Evolutionary conservation across 495 filamentous ascomycete species (phyloP), one percentile per base, ranked within the genome.

Genomic region (Daldinia caldariorum): DNA sequence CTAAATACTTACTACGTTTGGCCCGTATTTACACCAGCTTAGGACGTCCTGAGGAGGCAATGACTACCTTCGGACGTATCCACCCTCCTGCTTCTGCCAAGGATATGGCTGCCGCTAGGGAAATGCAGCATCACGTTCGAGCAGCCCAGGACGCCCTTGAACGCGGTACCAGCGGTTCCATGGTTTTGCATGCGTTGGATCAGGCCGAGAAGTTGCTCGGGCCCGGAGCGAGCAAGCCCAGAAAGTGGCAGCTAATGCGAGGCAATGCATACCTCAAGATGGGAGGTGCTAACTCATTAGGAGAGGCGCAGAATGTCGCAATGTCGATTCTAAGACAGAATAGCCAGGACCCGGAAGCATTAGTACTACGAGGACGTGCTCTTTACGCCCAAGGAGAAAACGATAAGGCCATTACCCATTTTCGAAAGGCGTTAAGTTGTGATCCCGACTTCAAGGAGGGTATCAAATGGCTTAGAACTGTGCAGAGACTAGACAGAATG

Each of bases 241-340:
- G 94, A 77, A 94, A 96, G 77, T 99, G 95, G 95, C 90, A 89
- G 73, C 81, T 99, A 63, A 87, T 99, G 89, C 86, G 91, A 14
- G 96, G 93, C 20, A 94, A 97, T 79, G 96, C 96, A n/a, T 91
- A 95, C 70, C 81, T 99, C 55, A 95, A 92, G 84, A 94, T 98
- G 91, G 91, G 91, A 58, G 94, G 91, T 72, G 86, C 86, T 61
- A 97, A 97, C 80, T 89, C 93, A 4, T 82, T 96, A 3, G 94
- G 93, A 38, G 94, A 97, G 74, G 94, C 92, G 13, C 92, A 97
- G 79, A 94, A 94, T 76, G 87, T 98, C 18, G 94, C 94, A 56
- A 96, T 97, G 87, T 84, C 83, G 1, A 78, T 99, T 65, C 85
- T 99, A 32, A 86, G 95, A 22, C 84, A 89, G 71, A 97, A 98